Percentiles rank a stretch among this genome's conserved stretches.
phyloP scores from a whole-genome alignment of 345 rosid species.

The Boechera retrofracta region DNA sequence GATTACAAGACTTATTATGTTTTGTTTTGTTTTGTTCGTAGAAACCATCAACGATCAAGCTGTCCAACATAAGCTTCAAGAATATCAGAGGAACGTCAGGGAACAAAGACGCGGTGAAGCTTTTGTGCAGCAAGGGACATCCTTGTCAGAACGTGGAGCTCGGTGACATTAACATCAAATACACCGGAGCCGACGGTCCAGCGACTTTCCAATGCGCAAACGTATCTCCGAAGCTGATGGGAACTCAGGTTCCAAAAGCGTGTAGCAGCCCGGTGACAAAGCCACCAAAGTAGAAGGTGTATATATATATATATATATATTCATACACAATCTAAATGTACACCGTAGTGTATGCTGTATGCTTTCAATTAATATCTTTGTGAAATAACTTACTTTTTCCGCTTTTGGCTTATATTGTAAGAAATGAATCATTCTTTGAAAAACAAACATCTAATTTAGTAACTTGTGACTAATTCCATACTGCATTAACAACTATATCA shows the following conservation, averaged over 20 bases:
- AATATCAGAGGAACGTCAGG: slow-evolving; percentile 56
- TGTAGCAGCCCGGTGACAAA: slow-evolving; percentile 45
- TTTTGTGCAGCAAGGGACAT: slow-evolving; percentile 52
- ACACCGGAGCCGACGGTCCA: slow-evolving; percentile 43
- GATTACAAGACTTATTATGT: neutral
- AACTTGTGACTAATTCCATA: neutral
- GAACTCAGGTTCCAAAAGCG: slow-evolving; percentile 43
- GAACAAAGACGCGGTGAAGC: slow-evolving; percentile 50
- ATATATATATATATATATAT: slow-evolving; percentile 8
- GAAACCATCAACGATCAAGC: slow-evolving; percentile 42
- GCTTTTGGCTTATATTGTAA: neutral
- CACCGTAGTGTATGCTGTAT: slow-evolving; percentile 26
- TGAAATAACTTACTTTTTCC: neutral
- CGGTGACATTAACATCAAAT: slow-evolving; percentile 48
- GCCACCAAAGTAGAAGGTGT: slow-evolving; percentile 28
- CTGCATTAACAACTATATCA: neutral
- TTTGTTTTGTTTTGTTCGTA: neutral
- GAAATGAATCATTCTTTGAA: neutral
- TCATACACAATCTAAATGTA: slow-evolving; percentile 28
- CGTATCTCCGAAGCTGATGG: slow-evolving; percentile 46
- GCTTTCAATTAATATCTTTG: neutral
- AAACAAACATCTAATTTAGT: neutral
- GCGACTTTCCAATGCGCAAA: slow-evolving; percentile 48
- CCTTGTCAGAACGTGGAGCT: slow-evolving; percentile 54
- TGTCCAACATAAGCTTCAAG: slow-evolving; percentile 36